Base-by-base conservation (phyloP, 2,329 filamentous ascomycete species). In the Apiospora koreana region DNA sequence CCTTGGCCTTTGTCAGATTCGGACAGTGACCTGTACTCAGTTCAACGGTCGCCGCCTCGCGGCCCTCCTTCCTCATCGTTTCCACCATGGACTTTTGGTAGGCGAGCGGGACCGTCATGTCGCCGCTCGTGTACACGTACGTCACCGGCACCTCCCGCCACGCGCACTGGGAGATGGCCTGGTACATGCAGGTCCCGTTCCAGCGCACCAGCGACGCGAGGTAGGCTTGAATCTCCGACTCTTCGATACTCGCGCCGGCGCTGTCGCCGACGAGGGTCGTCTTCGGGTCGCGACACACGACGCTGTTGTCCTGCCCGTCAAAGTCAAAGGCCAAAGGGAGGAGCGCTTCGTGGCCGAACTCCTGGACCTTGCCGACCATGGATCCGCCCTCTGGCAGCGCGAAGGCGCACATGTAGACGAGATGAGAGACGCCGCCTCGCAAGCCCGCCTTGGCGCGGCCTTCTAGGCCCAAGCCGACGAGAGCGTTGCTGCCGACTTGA, bases 401-500 rank as follows among this genome's bases (percentile, higher is more conserved):
- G 18, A 72, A 75, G 0, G 64, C 73, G 4, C 70, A 9, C 67
- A 77, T 64, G 62, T 77, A 77, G 10, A 79, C 71, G 1, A 79
- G 67, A 10, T 75, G 70, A 3, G 74, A 66, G 25, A 79, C 69
- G 16, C 77, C 77, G 8, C 76, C 77, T 16, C 2, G 1, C 2
- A 72, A 71, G 1, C 72, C 73, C 21, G 70, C n/a, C n/a, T 67
- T 46, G 2, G 71, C 54, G 10, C 74, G 73, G 14, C 69, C 31
- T 8, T 73, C 67, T 1, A 54, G 7, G 8, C 75, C 71, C 0
- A 79, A 72, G 0, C 74, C 73, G 66, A 71, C 23, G 0, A 79
- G 54, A 1, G 76, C 75, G 45, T 78, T 77, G 18, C 73, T 72
- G 14, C 75, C 74, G 3, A 79, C 77, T 28, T 77, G 74, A 0